A percentile compares a stretch with the other conserved stretches of the same genome.
phyloP scores from a whole-genome alignment of 805 yeast genomes.

The Metschnikowia kofuensis region DNA sequence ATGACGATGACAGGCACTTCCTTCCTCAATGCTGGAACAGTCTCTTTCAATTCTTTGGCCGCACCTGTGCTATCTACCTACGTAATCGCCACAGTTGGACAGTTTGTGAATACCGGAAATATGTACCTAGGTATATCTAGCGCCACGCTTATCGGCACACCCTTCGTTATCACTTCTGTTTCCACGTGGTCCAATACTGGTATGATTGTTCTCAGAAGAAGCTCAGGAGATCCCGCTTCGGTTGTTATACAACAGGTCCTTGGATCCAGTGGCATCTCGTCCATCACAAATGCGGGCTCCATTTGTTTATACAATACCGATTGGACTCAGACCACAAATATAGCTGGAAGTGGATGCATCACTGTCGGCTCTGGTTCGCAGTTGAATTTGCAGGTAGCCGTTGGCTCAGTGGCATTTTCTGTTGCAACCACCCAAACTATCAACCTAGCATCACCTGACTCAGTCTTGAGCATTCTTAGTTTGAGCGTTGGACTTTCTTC shows the following conservation, averaged over 20 bases:
- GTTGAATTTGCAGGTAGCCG: constrained; percentile 3
- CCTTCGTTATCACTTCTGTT: constrained; percentile 2
- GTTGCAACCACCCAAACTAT: constrained; percentile 1
- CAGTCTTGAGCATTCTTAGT: constrained; percentile 3
- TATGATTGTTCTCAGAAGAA: constrained; percentile 2
- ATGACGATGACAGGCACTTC: constrained; percentile 1
- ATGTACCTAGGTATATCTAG: constrained; percentile 18
- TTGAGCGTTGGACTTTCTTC: neutral
- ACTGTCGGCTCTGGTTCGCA: neutral
- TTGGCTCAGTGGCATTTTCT: neutral
- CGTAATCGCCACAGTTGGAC: constrained; percentile 11
- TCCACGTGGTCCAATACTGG: constrained; percentile 8
- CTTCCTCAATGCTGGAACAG: constrained; percentile 18
- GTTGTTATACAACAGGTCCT: neutral
- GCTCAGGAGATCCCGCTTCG: neutral
- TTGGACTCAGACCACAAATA: constrained; percentile 21
- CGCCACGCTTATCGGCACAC: constrained; percentile 15
- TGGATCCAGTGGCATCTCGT: neutral
- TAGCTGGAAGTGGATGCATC: constrained; percentile 21
- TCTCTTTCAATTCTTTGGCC: constrained; percentile 21
- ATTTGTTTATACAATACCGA: constrained; percentile 24
- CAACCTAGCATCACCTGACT: constrained; percentile 2
- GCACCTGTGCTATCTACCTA: constrained; percentile 19
- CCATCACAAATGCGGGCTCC: constrained; percentile 25
- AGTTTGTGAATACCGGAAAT: constrained; percentile 24